Evolutionary conservation across 2,329 filamentous ascomycete species (phyloP), one percentile per base, ranked within the genome.

Genomic region (Aspergillus brunneoviolaceus): DNA sequence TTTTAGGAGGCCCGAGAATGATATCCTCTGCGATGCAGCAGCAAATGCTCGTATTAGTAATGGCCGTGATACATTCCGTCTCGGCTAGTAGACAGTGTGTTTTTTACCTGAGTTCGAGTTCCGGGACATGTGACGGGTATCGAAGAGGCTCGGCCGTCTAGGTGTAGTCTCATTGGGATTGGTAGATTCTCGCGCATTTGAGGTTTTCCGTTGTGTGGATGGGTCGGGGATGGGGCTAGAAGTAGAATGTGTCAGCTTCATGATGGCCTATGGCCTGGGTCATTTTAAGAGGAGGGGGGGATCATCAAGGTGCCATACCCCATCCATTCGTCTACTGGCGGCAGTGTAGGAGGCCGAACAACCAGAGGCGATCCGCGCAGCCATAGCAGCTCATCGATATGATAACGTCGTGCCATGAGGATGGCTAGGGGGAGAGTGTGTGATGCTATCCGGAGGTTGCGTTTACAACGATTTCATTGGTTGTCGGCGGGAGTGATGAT

Each of bases 301-400:
- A 6, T 35, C 33, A 12, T 35, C 11, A 16, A 16, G 33, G 14
- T 35, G 33, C 63, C 85, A 73, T 82, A 96, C 90, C 94, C 92
- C 92, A 97, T 96, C 93, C 93, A 98, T 81, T 96, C 91, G 79
- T 96, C 92, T 64, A 89, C 85, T 27, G 92, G 89, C 65, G 92
- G 93, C 50, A 97, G 84, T 65, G 84, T 85, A 64, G 88, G 81
- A 51, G 94, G 94, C 77, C 91, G 96, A 69, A 84, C 81, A 72
- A 92, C 92, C 75, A 96, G 82, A 66, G 92, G 92, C 65, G 94
- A 97, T 61, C 89, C 83, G 77, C 89, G 86, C 70, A 98, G 81
- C 74, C 84, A 83, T 70, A 92, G 81, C 68, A 98, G 82, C 77
- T 90, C 84, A 65, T 93, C 90, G 76, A 85, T 82, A 63, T 89